Percentiles rank a stretch among this genome's conserved stretches.
Evolutionary conservation across 306 rosid species (phyloP).

Genomic region (Acacia crassicarpa): DNA sequence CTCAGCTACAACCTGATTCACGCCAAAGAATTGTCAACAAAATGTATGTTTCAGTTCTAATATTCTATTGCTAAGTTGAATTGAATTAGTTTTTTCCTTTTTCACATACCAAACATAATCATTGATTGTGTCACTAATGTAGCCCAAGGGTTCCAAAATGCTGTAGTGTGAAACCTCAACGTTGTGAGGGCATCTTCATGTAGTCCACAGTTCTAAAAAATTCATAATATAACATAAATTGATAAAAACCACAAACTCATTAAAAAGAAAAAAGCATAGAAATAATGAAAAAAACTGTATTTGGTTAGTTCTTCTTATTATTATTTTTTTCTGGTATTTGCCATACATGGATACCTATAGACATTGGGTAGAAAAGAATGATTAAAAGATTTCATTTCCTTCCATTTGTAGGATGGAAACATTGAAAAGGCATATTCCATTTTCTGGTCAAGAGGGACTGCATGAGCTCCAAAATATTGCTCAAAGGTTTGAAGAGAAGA

Average conservation of each 20-base stretch:
- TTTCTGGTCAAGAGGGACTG: slow-evolving; percentile 71
- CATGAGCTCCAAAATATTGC: slow-evolving; percentile 78
- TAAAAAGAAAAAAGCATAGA: neutral
- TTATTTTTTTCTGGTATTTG: neutral
- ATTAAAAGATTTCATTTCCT: slow-evolving; percentile 6
- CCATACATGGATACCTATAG: neutral
- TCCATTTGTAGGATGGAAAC: slow-evolving; percentile 65
- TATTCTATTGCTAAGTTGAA: slow-evolving; percentile 13
- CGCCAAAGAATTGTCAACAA: slow-evolving; percentile 58
- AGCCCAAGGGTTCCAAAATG: neutral
- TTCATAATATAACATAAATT: neutral
- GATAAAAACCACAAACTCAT: neutral
- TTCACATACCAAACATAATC: neutral
- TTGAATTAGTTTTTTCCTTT: neutral
- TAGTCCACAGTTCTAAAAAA: neutral
- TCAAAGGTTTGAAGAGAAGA: slow-evolving; percentile 82
- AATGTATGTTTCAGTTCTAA: slow-evolving; percentile 42
- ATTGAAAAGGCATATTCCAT: slow-evolving; percentile 77
- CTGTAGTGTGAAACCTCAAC: neutral
- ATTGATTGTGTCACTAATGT: neutral
- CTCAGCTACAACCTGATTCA: slow-evolving; percentile 40
- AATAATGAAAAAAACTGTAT: neutral
- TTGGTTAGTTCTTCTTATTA: neutral
- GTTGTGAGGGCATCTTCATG: neutral
- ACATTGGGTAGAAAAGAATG: neutral